Evolutionary conservation across 2,329 filamentous ascomycete genomes (phyloP).

Genomic region (Ophiostoma fasciatum): DNA sequence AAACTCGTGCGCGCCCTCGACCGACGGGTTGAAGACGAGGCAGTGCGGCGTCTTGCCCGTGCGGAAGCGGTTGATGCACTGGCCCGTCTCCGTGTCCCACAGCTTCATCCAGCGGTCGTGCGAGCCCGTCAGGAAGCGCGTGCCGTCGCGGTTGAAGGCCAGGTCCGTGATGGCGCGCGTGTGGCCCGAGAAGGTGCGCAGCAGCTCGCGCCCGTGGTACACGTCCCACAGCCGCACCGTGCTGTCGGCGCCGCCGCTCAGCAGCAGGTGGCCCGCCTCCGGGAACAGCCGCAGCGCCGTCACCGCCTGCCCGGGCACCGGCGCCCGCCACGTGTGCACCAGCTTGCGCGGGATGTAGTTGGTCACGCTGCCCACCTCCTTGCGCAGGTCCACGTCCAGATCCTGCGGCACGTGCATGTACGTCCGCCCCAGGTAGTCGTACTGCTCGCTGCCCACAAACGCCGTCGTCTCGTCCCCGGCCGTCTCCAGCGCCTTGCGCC

Average conservation of each 20-base stretch:
- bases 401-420: constrained; percentile 94
- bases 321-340: constrained; percentile 76
- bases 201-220: constrained; percentile 74
- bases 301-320: constrained; percentile 46
- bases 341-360: constrained; percentile 94
- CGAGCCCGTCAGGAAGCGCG: constrained; percentile 75
- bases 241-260: constrained; percentile 79
- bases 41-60: constrained; percentile 94
- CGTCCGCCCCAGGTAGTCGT: constrained; percentile 88
- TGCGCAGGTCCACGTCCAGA: constrained; percentile 69
- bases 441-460: constrained; percentile 71
- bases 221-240: constrained; percentile 92
- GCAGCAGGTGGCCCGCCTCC: constrained; percentile 67
- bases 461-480: constrained; percentile 63
- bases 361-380: constrained; percentile 64
- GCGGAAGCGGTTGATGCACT: constrained; percentile 75
- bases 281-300: constrained; percentile 87
- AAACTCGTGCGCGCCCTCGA: constrained; percentile 72
- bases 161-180: constrained; percentile 81
- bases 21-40: constrained; percentile 76
- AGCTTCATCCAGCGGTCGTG: constrained; percentile 96
- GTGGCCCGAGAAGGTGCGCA: constrained; percentile 86
- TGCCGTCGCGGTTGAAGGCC: constrained; percentile 70
- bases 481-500: constrained; percentile 43
- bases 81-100: constrained; percentile 93